Conservation (phyloP, 1,284 basidiomycete species). For the Naganishia sp. region DNA sequence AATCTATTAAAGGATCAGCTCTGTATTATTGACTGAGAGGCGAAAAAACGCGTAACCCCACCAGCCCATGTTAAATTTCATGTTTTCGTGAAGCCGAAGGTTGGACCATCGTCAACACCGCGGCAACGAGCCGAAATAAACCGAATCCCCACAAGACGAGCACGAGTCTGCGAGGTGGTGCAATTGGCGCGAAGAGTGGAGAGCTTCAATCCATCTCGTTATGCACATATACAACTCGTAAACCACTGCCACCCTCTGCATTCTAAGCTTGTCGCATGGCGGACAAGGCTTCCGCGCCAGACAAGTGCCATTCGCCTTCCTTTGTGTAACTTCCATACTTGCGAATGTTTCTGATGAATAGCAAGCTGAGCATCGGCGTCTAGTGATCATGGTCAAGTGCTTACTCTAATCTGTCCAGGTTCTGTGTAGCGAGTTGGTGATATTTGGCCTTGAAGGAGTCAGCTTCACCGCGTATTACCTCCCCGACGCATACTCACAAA, state of each 20-base stretch:
- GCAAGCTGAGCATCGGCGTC: not conserved
- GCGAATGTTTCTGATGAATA: constrained; percentile 6
- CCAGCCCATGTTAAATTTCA: constrained; percentile 46
- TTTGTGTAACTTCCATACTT: constrained; percentile 23
- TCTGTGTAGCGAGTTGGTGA: constrained; percentile 9
- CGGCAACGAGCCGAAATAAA: constrained; percentile 55
- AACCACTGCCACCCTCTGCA: not conserved
- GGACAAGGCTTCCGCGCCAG: constrained; percentile 13
- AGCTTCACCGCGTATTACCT: not conserved
- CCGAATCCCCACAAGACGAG: constrained; percentile 57
- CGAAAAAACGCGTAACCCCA: constrained; percentile 34
- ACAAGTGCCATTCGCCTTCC: constrained; percentile 25
- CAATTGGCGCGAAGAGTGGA: no score
- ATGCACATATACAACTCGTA: not conserved
- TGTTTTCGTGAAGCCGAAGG: constrained; percentile 29
- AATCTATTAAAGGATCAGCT: constrained; percentile 29
- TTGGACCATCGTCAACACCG: constrained; percentile 41
- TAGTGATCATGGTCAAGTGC: not conserved
- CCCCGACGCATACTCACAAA: constrained; percentile 4
- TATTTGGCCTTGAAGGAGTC: constrained; percentile 5
- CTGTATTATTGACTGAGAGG: not conserved
- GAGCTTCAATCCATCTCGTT: not conserved
- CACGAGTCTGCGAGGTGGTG: constrained; percentile 37
- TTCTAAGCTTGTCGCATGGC: constrained; percentile 21
- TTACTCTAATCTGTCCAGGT: constrained; percentile 25